Conservation (phyloP, 352 stramenopile species). For the Phytophthora cajani region DNA sequence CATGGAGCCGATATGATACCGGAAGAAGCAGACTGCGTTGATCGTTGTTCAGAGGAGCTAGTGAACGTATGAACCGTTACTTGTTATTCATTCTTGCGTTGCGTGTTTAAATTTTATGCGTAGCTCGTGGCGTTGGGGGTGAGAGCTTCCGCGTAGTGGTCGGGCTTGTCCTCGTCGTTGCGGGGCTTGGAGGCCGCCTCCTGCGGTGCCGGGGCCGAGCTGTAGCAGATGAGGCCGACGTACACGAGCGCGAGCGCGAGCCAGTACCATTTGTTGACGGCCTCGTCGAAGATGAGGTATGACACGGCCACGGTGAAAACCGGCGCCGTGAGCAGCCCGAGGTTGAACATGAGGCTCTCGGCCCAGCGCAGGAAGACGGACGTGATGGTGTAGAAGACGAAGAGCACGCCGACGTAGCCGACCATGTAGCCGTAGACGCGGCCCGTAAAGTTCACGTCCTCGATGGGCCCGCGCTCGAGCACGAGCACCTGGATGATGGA, state of each 20-base stretch:
- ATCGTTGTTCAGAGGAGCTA: too few species aligned
- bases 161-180: conserved; percentile 13
- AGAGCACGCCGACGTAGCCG: conserved; percentile 61
- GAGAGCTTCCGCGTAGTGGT: conserved; percentile 28
- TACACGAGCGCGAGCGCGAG: conserved; percentile 63
- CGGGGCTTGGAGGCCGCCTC: conserved; percentile 19
- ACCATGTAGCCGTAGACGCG: conserved; percentile 64
- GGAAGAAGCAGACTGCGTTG: too few species aligned
- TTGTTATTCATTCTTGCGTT: neutral
- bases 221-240: conserved; percentile 61
- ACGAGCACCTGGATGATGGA: conserved; percentile 63
- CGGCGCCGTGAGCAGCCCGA: conserved; percentile 61
- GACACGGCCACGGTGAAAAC: conserved; percentile 68
- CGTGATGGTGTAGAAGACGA: conserved; percentile 71
- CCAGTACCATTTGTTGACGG: conserved; percentile 72
- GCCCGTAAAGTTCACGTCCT: conserved; percentile 52
- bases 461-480: conserved; percentile 51
- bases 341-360: conserved; percentile 77
- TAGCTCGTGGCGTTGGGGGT: conserved; percentile 24
- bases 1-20: too few species aligned
- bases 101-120: conserved; percentile 17
- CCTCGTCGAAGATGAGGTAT: conserved; percentile 66
- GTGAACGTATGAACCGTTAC: too few species aligned
- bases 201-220: conserved; percentile 41
- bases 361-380: conserved; percentile 64